phyloP scores from a whole-genome alignment of 495 filamentous ascomycete species.

The Neohortaea acidophila region DNA sequence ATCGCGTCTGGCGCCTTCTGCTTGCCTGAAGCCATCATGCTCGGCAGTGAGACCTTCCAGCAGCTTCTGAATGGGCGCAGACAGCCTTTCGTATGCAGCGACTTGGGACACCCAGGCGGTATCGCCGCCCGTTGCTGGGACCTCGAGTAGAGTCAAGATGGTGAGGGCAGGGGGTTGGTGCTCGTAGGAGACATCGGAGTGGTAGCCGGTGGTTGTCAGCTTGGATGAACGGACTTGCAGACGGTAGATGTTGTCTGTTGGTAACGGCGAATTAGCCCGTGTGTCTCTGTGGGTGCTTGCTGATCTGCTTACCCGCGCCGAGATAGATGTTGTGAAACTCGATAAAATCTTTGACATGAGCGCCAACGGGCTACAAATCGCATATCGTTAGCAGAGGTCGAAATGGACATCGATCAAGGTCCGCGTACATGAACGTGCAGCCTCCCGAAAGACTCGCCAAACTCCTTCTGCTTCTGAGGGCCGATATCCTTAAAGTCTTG shows the following conservation, averaged over 20 bases:
- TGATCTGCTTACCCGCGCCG: too few relatives aligned
- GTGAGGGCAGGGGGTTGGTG: slow-evolving; percentile 67
- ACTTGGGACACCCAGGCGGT: slow-evolving; percentile 63
- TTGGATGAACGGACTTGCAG: neutral
- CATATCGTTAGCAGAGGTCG: neutral
- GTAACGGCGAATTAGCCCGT: too few relatives aligned
- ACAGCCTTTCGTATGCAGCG: slow-evolving; percentile 56
- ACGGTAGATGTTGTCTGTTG: neutral
- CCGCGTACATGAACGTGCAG: neutral
- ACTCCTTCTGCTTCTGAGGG: slow-evolving; percentile 1
- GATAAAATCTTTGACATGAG: neutral
- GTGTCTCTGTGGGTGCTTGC: too few relatives aligned
- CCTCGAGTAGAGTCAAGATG: slow-evolving; percentile 50
- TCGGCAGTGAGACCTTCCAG: slow-evolving; percentile 56
- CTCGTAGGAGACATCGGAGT: slow-evolving; percentile 55
- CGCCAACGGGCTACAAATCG: neutral
- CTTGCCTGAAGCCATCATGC: slow-evolving; percentile 59
- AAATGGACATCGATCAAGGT: neutral
- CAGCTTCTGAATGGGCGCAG: slow-evolving; percentile 50
- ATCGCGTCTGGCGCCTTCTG: slow-evolving; percentile 42
- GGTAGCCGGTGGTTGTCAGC: slow-evolving; percentile 35
- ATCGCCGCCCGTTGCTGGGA: slow-evolving; percentile 61
- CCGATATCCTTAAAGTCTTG: neutral
- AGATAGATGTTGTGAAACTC: neutral
- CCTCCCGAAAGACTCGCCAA: neutral